phyloP scores from a whole-genome alignment of 208 protist species.

The Trypanosoma congolense region DNA sequence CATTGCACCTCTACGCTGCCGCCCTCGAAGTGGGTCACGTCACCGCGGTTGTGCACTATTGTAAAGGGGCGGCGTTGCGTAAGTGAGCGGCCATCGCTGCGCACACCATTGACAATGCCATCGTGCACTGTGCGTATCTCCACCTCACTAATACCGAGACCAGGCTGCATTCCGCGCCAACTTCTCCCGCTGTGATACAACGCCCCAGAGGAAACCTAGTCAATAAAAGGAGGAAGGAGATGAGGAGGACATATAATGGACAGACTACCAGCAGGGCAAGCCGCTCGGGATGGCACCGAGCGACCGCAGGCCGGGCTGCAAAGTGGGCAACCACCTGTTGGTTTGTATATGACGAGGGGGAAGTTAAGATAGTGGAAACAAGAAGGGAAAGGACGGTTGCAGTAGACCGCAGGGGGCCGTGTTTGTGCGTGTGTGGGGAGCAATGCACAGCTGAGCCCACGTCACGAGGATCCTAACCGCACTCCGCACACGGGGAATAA shows the following conservation, averaged over 20 bases:
- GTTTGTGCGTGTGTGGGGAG: too few species aligned
- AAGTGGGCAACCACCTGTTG: too few species aligned
- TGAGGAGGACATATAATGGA: too few species aligned
- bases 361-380: too few species aligned
- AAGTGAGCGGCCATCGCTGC: conserved; percentile 71
- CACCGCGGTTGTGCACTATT: conserved; percentile 11
- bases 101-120: conserved; percentile 55
- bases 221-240: conserved; percentile 4
- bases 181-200: background rate
- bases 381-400: too few species aligned
- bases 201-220: conserved; percentile 9
- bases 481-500: too few species aligned
- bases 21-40: conserved; percentile 32
- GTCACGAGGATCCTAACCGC: too few species aligned
- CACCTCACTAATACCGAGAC: conserved; percentile 45
- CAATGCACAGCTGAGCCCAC: too few species aligned
- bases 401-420: too few species aligned
- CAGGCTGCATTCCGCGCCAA: conserved; percentile 1
- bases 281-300: too few species aligned
- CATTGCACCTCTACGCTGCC: conserved; percentile 57
- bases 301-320: too few species aligned
- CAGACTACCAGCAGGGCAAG: conserved; percentile 11
- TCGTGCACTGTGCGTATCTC: conserved; percentile 73
- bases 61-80: conserved; percentile 67
- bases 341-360: too few species aligned